These are phyloP conservation scores for Psidium friedrichsthalianum DNA, from an alignment of 345 rosid species.

Conservation along the genomic window DNA sequence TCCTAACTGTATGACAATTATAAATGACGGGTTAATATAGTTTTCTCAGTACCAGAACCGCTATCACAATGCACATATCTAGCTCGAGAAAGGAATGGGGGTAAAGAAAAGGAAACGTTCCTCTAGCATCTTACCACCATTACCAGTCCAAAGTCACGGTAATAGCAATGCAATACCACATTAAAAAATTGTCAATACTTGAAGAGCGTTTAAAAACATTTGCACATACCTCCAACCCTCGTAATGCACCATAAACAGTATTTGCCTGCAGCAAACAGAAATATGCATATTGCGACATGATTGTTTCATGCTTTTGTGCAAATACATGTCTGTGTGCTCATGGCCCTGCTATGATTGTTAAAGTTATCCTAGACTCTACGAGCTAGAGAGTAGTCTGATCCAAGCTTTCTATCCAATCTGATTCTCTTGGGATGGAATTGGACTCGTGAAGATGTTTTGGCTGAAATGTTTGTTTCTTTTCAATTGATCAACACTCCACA, in stretches of 20 bases:
- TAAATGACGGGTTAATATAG: not conserved
- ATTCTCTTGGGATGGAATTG: not conserved
- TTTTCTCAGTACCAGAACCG: not conserved
- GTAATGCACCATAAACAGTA: slow-evolving; percentile 75
- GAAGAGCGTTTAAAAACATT: not conserved
- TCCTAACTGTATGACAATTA: not conserved
- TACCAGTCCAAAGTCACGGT: not conserved
- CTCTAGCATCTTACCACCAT: not conserved
- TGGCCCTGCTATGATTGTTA: not conserved
- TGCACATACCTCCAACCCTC: slow-evolving; percentile 75
- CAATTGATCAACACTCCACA: not conserved
- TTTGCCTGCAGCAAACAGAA: slow-evolving; percentile 49
- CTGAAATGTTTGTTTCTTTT: not conserved
- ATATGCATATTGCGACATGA: not conserved
- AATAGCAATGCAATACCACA: not conserved
- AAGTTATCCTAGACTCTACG: not conserved
- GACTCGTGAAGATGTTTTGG: not conserved
- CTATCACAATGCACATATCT: not conserved
- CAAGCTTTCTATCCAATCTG: not conserved
- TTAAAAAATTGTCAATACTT: not conserved
- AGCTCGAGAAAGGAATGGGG: not conserved
- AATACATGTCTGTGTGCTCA: not conserved
- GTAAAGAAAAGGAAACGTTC: not conserved
- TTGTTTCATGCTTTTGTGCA: not conserved
- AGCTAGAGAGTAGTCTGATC: not conserved